Base-by-base conservation (phyloP, 202 grass and related monocot species). In the Schoenoplectus tabernaemontani region DNA sequence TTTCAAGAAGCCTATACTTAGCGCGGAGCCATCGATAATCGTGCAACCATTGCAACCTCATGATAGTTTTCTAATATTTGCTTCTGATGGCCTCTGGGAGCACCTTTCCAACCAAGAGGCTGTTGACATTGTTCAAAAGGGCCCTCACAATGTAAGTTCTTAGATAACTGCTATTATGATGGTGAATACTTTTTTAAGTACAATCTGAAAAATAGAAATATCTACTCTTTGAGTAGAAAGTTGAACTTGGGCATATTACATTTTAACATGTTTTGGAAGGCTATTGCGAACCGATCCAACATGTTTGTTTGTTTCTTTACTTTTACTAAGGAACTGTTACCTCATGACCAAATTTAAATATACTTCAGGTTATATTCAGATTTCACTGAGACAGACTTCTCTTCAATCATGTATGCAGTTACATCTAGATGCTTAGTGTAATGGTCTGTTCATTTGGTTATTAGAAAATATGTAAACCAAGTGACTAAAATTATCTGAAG, bases 81-180 rank as follows among this genome's bases (percentile, higher is more conserved):
- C 94, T 37, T 94, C 94, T 75, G 94, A 97, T 86, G 94, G 94
- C 64, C 89, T 97, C 59, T 97, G 94, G 94, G 94, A 97, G 74
- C 94, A 97, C 75, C 87, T 97, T 60, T 93, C 82, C 67, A 97
- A 97, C 78, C 94, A 97, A 82, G 89, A 94, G 58, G 94, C 91
- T 83, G 91, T 97, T 77, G 94, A 97, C 82, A 97, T 97, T 92
- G 91, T 97, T 85, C 84, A 87, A 17, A 86, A 47, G 51, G 85
- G 65, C 50, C 86, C 89, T 76, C 86, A 58, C 8, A 94, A 58
- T 86, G 94, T 94, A 89, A 88, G 91, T 80, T 87, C 59, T 86
- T 50, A 4, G 48, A 74, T 33, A 74, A 22, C 17, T 58, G 39
- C 32, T 73, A n/a, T 81, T 78, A 10, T 81, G 11, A 22, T 38